Base-by-base conservation (phyloP, 495 filamentous ascomycete genomes). In the Podospora pseudocomata region DNA sequence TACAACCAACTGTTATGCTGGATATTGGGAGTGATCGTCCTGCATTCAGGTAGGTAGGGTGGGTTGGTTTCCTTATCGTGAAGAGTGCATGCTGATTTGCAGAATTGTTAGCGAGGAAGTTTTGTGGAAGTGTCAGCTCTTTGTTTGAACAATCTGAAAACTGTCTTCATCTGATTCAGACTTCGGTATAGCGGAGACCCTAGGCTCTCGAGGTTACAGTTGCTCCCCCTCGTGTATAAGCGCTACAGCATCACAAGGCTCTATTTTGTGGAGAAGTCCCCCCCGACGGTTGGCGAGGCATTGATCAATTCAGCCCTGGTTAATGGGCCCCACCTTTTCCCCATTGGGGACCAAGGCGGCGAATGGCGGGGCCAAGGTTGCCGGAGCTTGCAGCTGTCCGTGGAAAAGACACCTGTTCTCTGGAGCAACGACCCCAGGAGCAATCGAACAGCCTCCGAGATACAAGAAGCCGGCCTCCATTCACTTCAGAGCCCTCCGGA, bases 371-470 rank as follows among this genome's bases (percentile, higher is more conserved):
- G 23, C 70, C 70, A 72, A 68, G 65, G 55, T 66, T 68, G 34
- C 63, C 64, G 44, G 60, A 62, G 54, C 60, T 44, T 63, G 28
- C 49, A 59, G 57, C 44, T 18, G 63, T 32, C 30, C 4, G 7
- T n/a, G 66, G 74, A 77, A 73, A 75, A 76, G 74, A 75, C 72
- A 75, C 72, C 74, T 77, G 72, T 77, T 76, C 74, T 65, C 72
- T 71, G 66, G 65, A 70, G 67, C 70, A n/a, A 3, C 26, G 68
- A 63, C 60, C 73, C 67, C 70, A 32, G 30, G 70, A 73, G 66
- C 70, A 72, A 71, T 71, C 69, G 68, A 66, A 66, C 63, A 53
- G 27, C 34, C 28, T 27, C 61, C 64, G 34, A 67, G 69, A 76
- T 74, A 74, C 70, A 71, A 76, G 71, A 69, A 74, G 71, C 67